Evolutionary conservation across 148 eudicot species (phyloP).

Genomic region (Gaultheria prostrata): DNA sequence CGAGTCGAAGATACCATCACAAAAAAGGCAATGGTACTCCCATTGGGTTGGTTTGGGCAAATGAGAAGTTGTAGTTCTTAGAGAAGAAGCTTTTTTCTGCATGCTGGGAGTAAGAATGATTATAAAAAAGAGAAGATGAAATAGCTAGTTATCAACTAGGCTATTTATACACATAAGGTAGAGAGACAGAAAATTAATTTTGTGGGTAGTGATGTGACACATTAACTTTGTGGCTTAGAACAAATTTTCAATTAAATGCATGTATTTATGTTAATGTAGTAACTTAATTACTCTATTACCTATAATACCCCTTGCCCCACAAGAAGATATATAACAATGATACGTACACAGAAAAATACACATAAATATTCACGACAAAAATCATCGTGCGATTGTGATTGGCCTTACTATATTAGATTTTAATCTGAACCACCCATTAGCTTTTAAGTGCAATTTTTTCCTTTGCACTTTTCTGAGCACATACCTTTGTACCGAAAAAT

Average conservation of each 20-base stretch:
- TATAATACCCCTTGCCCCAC: neutral
- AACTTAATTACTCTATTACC: neutral
- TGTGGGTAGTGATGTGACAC: too few relatives aligned
- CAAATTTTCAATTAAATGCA: neutral
- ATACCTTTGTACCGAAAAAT: neutral
- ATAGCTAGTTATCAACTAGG: neutral
- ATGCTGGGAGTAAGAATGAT: constrained; percentile 12
- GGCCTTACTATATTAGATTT: neutral
- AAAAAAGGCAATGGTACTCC: constrained; percentile 2
- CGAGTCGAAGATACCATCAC: neutral
- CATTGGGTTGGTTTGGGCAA: neutral
- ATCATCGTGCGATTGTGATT: neutral
- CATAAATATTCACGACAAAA: neutral
- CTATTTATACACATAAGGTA: neutral
- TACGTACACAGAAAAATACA: neutral
- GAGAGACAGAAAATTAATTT: neutral
- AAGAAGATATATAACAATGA: neutral
- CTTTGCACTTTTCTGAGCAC: neutral
- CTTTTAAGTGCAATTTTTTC: neutral
- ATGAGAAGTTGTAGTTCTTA: neutral
- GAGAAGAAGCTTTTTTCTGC: neutral
- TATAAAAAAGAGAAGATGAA: constrained; percentile 11
- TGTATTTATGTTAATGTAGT: neutral
- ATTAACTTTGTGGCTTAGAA: neutral
- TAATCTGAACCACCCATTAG: neutral